Evolutionary conservation across 495 filamentous ascomycete genomes (phyloP).

Genomic region (Podospora tetraspora): DNA sequence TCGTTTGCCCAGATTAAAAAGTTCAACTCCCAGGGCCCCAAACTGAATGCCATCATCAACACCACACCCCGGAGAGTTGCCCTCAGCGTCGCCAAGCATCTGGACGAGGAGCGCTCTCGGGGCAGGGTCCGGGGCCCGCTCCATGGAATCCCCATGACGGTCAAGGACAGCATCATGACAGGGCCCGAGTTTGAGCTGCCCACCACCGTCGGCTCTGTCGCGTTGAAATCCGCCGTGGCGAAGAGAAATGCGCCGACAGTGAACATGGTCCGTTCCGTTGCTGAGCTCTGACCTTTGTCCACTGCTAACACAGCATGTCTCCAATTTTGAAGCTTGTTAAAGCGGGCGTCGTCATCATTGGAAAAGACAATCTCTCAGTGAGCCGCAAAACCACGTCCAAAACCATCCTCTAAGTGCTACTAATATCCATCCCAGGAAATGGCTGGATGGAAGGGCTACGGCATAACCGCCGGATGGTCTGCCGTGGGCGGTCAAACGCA

Average conservation of each 20-base stretch:
- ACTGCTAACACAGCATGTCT: not conserved
- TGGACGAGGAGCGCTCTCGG: constrained; percentile 4
- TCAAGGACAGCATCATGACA: constrained; percentile 16
- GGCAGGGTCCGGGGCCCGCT: constrained; percentile 6
- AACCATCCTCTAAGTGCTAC: no score
- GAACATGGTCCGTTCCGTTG: constrained; percentile 1
- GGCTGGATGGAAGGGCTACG: not conserved
- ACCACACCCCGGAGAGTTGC: not conserved
- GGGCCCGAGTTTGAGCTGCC: not conserved
- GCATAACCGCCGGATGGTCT: not conserved
- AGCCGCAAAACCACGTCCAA: not conserved
- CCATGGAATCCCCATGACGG: constrained; percentile 13
- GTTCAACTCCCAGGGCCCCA: not conserved
- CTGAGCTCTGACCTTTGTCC: not conserved
- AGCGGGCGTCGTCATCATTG: constrained; percentile 3
- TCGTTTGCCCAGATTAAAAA: not conserved
- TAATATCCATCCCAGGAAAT: not conserved
- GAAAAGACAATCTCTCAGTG: constrained; percentile 6
- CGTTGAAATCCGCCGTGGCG: not conserved
- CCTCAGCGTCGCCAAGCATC: not conserved
- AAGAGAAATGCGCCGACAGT: not conserved
- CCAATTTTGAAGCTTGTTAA: not conserved
- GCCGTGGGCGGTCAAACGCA: constrained; percentile 6
- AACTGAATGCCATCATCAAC: constrained; percentile 9
- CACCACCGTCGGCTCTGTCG: constrained; percentile 3